phyloP scores from a whole-genome alignment of 2,329 filamentous ascomycete genomes.

The Trichoderma lentiforme region DNA sequence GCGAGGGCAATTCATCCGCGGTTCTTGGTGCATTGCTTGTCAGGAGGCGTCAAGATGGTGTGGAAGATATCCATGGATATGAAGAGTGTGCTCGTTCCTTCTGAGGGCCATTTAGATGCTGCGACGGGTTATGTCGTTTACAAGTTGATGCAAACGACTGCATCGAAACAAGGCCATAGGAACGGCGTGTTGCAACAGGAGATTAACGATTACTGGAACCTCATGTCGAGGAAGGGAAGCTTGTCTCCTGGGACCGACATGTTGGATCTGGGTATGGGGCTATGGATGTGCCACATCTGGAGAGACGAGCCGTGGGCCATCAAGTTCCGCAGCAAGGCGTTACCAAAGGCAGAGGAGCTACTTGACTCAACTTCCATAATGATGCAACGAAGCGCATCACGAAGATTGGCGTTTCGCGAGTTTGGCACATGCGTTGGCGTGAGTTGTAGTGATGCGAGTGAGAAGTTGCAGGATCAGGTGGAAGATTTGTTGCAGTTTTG shows the following conservation, averaged over 20 bases:
- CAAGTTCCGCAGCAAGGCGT: conserved; percentile 31
- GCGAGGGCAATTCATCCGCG: conserved; percentile 50
- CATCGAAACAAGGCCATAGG: conserved; percentile 24
- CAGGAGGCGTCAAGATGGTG: conserved; percentile 38
- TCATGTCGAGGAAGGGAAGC: conserved; percentile 42
- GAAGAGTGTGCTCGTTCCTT: conserved; percentile 42
- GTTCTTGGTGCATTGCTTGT: conserved; percentile 40
- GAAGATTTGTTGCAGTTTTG: conserved; percentile 33
- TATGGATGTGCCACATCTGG: conserved; percentile 55
- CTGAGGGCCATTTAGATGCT: conserved; percentile 55
- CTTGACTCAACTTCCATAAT: conserved; percentile 23
- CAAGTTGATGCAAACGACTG: conserved; percentile 44
- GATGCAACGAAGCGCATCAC: conserved; percentile 25
- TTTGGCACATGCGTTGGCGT: conserved; percentile 52
- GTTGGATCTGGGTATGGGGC: conserved; percentile 57
- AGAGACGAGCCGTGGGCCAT: conserved; percentile 47
- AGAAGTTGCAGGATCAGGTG: conserved; percentile 28
- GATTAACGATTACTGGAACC: conserved; percentile 49
- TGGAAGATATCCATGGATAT: conserved; percentile 56
- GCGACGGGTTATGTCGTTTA: conserved; percentile 53
- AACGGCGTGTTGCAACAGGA: conserved; percentile 40
- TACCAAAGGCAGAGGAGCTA: conserved; percentile 27
- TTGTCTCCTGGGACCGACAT: conserved; percentile 46
- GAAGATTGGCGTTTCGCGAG: conserved; percentile 51
- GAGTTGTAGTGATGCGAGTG: conserved; percentile 36